Base-by-base conservation (phyloP, 2,329 filamentous ascomycete genomes). In the Xenoacremonium recifei region DNA sequence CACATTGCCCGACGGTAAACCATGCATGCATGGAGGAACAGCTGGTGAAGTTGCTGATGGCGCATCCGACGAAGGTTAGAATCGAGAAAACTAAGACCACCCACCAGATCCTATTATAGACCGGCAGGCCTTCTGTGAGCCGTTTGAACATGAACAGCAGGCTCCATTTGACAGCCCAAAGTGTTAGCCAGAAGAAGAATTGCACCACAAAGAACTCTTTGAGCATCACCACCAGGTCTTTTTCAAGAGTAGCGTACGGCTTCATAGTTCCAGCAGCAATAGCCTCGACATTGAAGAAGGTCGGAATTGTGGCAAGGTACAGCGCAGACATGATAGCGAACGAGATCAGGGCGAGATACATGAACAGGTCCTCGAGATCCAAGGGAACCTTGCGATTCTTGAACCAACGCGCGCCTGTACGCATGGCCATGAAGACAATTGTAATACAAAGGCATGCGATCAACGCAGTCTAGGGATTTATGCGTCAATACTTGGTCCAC, bases 101-200 rank as follows among this genome's bases (percentile, higher is more conserved):
- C 47, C 49, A 52, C 49, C 49, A 50, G 3, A 50, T 39, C 18
- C 34, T 40, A 16, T 42, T 48, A 41, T 48, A 52, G 12, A 40
- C n/a, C 6, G 44, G 47, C 31, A 54, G 30, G 0, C 47, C 45
- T 25, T 39, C 23, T 9, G 49, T 50, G n/a, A 50, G 36, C 21
- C 42, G 37, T 39, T 46, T 49, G 38, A 53, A 53, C 48, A 48
- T 49, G 23, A 47, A 48, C 6, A 53, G 21, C 18, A 53, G 36
- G 18, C 50, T 53, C 50, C 50, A 53, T 36, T 53, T 53, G 20
- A 53, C 50, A 5, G 48, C 39, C 50, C 50, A 53, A 4, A 53
- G 27, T 2, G 48, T 51, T 30, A 49, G 13, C 50, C 48, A 53
- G 42, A 51, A 53, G 36, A 53, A 53, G 44, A 53, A 49, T 30